These are phyloP conservation scores for Acanthamoeba castellanii DNA, from an alignment of 208 protist genomes.

Conservation along the genomic window DNA sequence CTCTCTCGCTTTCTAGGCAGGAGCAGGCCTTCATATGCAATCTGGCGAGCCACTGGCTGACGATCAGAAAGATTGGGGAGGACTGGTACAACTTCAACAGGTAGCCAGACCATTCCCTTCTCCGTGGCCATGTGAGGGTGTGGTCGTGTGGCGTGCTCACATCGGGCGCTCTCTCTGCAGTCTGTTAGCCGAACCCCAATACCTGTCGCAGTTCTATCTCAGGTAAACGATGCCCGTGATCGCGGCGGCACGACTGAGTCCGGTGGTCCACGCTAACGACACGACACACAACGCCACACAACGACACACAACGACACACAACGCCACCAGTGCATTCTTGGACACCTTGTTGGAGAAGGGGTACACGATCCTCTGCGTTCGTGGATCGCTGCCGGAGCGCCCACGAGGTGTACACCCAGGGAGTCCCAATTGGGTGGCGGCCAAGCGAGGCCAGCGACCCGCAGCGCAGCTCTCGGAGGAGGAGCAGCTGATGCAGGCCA, in stretches of 20 bases:
- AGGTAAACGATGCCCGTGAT: background rate
- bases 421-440: slow-evolving; percentile 42
- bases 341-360: slow-evolving; percentile 71
- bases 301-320: background rate
- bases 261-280: background rate
- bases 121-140: background rate
- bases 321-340: slow-evolving; percentile 30
- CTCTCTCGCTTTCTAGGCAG: background rate
- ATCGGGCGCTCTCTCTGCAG: background rate
- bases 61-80: slow-evolving; percentile 58
- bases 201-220: slow-evolving; percentile 73
- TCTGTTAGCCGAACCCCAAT: slow-evolving; percentile 50
- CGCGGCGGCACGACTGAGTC: background rate
- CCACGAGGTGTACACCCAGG: background rate
- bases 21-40: slow-evolving; percentile 75
- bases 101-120: background rate
- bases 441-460: background rate
- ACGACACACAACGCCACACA: background rate
- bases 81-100: slow-evolving; percentile 78
- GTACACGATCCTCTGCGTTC: slow-evolving; percentile 59
- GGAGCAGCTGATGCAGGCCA: slow-evolving; percentile 45
- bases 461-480: slow-evolving; percentile 15
- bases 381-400: slow-evolving; percentile 12
- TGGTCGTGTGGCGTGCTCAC: background rate
- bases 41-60: slow-evolving; percentile 72